phyloP scores from a whole-genome alignment of 768 basidiomycete species.

The Lentinula lateritia region DNA sequence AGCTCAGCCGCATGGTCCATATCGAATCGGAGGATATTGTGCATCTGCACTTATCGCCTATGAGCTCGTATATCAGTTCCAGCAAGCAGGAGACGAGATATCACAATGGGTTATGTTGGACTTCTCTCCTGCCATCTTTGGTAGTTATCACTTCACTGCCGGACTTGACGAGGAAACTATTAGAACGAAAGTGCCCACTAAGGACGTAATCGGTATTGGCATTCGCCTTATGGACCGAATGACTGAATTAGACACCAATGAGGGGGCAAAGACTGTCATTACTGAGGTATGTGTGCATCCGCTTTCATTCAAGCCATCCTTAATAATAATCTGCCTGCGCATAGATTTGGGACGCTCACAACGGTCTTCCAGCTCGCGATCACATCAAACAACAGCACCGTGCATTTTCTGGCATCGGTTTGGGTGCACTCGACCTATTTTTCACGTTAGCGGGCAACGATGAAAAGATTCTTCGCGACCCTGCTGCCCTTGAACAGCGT shows the following conservation, averaged over 20 bases:
- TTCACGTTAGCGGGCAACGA: not conserved
- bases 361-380: not conserved
- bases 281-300: not conserved
- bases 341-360: conserved; percentile 4
- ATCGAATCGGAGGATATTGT: conserved; percentile 3
- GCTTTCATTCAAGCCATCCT: not conserved
- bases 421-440: not conserved
- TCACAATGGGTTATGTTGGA: conserved; percentile 7
- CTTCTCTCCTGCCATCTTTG: conserved; percentile 6
- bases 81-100: conserved; percentile 1
- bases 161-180: not conserved
- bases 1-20: not conserved
- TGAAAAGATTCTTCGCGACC: not conserved
- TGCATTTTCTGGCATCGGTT: not conserved
- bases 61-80: conserved; percentile 2
- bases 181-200: not conserved
- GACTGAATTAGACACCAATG: conserved; percentile 1
- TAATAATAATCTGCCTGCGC: not conserved
- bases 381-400: not conserved
- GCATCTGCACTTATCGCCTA: conserved; percentile 6
- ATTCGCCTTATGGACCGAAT: conserved; percentile 1
- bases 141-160: not conserved
- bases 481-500: not conserved
- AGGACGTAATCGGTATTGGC: not conserved
- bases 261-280: not conserved